Conservation (phyloP, 352 stramenopile species). For the Phytophthora cactorum region DNA sequence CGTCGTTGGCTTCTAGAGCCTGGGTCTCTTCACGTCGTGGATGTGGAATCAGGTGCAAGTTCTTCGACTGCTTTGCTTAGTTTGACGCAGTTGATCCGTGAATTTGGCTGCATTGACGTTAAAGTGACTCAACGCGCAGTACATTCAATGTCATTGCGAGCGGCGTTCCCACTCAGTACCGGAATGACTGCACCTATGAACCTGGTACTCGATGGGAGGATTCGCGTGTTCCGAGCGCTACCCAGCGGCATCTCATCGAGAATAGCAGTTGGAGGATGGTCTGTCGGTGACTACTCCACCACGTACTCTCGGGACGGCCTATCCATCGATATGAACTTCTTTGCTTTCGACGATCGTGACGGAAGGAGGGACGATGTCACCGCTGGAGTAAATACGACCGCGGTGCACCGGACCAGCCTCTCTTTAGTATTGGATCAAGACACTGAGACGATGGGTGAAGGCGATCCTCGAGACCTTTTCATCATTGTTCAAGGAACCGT, state of each 20-base stretch:
- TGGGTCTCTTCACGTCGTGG: constrained; percentile 11
- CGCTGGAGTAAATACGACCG: not conserved
- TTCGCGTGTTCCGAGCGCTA: constrained; percentile 28
- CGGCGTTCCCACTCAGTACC: not conserved
- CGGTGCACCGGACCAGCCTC: constrained; percentile 1
- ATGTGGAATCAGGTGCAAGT: not conserved
- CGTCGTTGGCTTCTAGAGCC: constrained; percentile 27
- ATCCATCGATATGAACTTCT: constrained; percentile 10
- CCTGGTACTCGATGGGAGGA: constrained; percentile 28
- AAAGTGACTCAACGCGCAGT: not conserved
- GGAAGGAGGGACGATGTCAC: too few relatives aligned
- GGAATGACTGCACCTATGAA: constrained; percentile 13
- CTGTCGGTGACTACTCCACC: constrained; percentile 14
- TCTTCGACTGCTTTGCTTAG: not conserved
- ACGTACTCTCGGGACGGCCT: not conserved
- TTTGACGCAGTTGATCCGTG: constrained; percentile 5
- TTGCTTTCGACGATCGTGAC: not conserved
- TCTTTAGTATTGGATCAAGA: constrained; percentile 11
- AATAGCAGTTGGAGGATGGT: constrained; percentile 8
- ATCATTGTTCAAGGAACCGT: constrained; percentile 16
- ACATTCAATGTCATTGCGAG: constrained; percentile 7
- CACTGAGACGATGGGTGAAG: not conserved
- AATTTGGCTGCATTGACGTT: constrained; percentile 21
- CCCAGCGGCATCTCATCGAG: constrained; percentile 21
- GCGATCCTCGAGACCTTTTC: constrained; percentile 8